phyloP scores from a whole-genome alignment of 768 basidiomycete genomes.

The Amanita jacksonii region DNA sequence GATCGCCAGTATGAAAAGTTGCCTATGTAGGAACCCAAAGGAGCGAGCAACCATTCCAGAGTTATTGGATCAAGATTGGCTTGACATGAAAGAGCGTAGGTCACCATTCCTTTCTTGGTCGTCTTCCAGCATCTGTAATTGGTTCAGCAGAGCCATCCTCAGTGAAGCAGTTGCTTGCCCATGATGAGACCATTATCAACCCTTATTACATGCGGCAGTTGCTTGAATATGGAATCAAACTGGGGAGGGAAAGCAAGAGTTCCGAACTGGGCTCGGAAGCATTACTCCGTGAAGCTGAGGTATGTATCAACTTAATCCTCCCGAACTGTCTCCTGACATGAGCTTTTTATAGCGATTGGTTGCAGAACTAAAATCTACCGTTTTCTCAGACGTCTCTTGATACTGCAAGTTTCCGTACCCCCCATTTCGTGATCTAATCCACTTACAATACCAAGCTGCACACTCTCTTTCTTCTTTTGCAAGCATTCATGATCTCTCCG shows the following conservation, averaged over 20 bases:
- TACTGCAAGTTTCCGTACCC: too few relatives aligned
- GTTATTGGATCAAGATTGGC: slow-evolving; percentile 74
- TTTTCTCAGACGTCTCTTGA: slow-evolving; percentile 6
- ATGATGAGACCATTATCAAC: slow-evolving; percentile 64
- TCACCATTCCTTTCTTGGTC: slow-evolving; percentile 9
- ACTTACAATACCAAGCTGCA: neutral
- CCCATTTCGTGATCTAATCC: slow-evolving; percentile 5
- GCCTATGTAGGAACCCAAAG: slow-evolving; percentile 72
- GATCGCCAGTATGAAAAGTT: slow-evolving; percentile 76
- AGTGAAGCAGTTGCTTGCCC: slow-evolving; percentile 24
- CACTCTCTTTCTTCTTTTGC: neutral
- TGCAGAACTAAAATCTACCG: slow-evolving; percentile 45
- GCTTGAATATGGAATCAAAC: slow-evolving; percentile 57
- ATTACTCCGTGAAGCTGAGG: slow-evolving; percentile 48
- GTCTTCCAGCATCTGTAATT: neutral
- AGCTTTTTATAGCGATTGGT: slow-evolving; percentile 43
- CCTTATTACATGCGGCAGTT: slow-evolving; percentile 75
- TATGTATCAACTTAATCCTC: slow-evolving; percentile 16
- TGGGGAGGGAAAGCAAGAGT: slow-evolving; percentile 32
- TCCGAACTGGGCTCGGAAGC: slow-evolving; percentile 35
- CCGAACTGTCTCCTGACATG: neutral
- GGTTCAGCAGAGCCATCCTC: slow-evolving; percentile 19
- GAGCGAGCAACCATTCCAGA: slow-evolving; percentile 83
- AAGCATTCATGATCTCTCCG: neutral
- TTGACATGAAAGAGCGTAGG: slow-evolving; percentile 53